phyloP scores from a whole-genome alignment of 192 early-diverging fungal genomes.

The Linnemannia hyalina region DNA sequence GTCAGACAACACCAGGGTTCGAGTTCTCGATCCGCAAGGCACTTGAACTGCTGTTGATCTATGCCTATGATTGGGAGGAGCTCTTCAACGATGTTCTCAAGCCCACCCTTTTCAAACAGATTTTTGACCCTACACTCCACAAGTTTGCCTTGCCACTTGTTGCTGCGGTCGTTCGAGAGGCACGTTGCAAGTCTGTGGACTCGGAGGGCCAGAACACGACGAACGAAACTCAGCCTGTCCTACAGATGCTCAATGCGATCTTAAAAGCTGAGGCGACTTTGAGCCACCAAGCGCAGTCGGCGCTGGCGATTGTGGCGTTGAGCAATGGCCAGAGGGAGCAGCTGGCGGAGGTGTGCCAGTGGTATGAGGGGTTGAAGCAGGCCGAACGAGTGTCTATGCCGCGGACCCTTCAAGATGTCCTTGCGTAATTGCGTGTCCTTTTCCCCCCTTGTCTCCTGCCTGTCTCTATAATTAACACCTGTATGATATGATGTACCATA shows the following conservation, averaged over 20 bases:
- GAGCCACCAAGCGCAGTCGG: constrained; percentile 22
- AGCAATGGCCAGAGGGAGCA: constrained; percentile 12
- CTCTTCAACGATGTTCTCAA: constrained; percentile 38
- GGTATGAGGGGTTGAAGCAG: neutral
- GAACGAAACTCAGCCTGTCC: neutral
- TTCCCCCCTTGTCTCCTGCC: neutral
- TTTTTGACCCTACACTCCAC: constrained; percentile 16
- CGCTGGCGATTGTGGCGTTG: constrained; percentile 22
- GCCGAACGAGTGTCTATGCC: neutral
- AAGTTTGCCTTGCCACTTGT: constrained; percentile 31
- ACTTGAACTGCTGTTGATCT: constrained; percentile 35
- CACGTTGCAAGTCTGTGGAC: neutral
- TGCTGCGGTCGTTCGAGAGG: constrained; percentile 21
- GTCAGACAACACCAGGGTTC: neutral
- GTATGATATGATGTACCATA: neutral
- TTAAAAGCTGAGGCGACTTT: constrained; percentile 18
- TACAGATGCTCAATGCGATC: constrained; percentile 25
- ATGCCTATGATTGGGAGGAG: constrained; percentile 39
- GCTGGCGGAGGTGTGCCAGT: neutral
- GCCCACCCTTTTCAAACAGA: constrained; percentile 19
- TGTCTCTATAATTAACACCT: neutral
- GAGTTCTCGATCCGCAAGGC: constrained; percentile 32
- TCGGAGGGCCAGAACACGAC: neutral
- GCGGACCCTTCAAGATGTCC: neutral
- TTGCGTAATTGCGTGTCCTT: neutral